Evolutionary conservation across 2,329 filamentous ascomycete species (phyloP).

Genomic region (Stachybotrys echinatus): DNA sequence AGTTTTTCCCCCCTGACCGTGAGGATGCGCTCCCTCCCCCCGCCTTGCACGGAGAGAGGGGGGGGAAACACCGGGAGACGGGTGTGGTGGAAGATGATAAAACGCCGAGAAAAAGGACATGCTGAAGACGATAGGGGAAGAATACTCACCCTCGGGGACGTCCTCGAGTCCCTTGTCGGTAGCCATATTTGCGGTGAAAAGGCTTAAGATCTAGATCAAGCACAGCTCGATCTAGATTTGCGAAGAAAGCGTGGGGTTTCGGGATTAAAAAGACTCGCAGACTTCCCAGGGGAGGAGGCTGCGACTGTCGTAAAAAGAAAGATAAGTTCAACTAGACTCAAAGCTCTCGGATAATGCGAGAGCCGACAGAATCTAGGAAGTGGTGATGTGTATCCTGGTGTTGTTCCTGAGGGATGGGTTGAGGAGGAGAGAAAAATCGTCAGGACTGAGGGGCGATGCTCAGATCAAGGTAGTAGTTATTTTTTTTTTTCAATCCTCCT

Average conservation of each 20-base stretch:
- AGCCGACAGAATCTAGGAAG: constrained; percentile 37
- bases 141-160: constrained; percentile 81
- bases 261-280: constrained; percentile 29
- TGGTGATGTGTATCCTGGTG: constrained; percentile 23
- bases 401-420: constrained; percentile 23
- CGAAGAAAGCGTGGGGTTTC: constrained; percentile 33
- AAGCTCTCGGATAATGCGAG: constrained; percentile 39
- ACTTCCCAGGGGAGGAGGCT: constrained; percentile 26
- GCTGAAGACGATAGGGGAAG: constrained; percentile 2
- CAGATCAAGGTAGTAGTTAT: constrained; percentile 20
- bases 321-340: constrained; percentile 39
- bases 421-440: constrained; percentile 30
- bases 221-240: constrained; percentile 66
- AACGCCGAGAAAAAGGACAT: background rate
- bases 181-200: constrained; percentile 88
- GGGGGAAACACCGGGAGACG: background rate
- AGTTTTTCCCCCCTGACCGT: constrained; percentile 8
- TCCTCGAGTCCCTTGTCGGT: constrained; percentile 97
- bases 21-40: background rate
- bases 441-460: constrained; percentile 30
- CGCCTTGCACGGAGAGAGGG: background rate
- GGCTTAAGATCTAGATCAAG: constrained; percentile 62
- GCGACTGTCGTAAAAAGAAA: constrained; percentile 22
- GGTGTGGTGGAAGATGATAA: background rate
- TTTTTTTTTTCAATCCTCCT: constrained; percentile 22